Base-by-base conservation (phyloP, 2,329 filamentous ascomycete genomes). In the Diplodia seriata region DNA sequence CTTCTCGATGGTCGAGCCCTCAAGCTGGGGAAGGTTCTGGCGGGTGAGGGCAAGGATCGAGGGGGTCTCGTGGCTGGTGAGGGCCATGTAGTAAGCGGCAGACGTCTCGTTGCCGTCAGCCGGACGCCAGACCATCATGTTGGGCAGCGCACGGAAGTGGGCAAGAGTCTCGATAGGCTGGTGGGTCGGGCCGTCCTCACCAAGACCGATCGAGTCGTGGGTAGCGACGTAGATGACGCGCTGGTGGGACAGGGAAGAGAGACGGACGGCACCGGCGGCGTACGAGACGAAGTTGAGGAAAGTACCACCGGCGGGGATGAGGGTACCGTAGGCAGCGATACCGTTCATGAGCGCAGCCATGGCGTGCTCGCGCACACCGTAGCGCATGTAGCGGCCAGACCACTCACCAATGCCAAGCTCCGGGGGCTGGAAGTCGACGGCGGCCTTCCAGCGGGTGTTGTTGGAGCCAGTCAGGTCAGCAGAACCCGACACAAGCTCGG, bases 251-350 rank as follows among this genome's bases (percentile, higher is more conserved):
- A 99, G 88, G 50, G 95, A 90, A 47, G 94, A 97, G 70, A 99
- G 89, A 83, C 95, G 94, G 79, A 98, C 91, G 76, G 95, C 90
- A 83, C 95, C 95, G 73, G 95, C 93, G 74, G 92, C 94, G 81
- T 99, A 99, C 31, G 94, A 98, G 74, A 98, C 93, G 82, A 99
- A 99, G 91, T 98, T 99, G 75, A 99, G 87, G 90, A 99, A 99
- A 76, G 95, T 98, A 83, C 95, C 95, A 73, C 89, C 89, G 74
- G 94, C 97, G 74, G 95, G 95, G 78, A 99, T 90, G 78, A 97
- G 86, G 77, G 93, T 97, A 75, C 95, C 95, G 69, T 82, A 89
- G 1, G 87, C 87, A 0, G 87, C 86, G 5, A 90, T 75, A 4
- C 87, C 88, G 73, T 87, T 87, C 11, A 75, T 75, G 9, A 79